Evolutionary conservation across 768 basidiomycete genomes (phyloP), one percentile per base, ranked within the genome.

Genomic region (Chalciporus sphaerocephalus): DNA sequence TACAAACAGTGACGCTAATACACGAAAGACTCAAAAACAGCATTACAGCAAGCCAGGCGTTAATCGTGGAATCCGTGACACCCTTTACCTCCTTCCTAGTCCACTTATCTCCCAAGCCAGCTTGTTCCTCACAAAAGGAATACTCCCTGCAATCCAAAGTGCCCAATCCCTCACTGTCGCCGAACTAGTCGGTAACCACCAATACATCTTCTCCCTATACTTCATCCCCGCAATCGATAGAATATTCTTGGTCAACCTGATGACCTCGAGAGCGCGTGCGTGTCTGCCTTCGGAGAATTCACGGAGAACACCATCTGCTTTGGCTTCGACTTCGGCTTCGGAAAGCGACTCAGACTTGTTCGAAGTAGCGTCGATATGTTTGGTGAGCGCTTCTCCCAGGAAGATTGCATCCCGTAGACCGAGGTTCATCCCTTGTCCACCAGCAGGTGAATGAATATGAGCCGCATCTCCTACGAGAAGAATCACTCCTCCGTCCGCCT

Each of bases 401-500:
- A 64, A 58, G 16, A 75, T 61, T 6, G 73, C 74, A 46, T 78
- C 78, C 16, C 76, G 69, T 15, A 79, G 61, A 15, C 76, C 75
- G 17, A 78, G 68, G 50, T 78, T 77, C 75, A 79, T 74, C 11
- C 76, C 78, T 47, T 78, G 76, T 1, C 76, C 78, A 3, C 76
- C 76, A 9, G 69, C 65, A 13, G 78, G 76, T 1, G 75, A 72
- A 45, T 77, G 77, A 40, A 76, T 70, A 16, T 73, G 66, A 30
- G 75, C 76, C 5, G 75, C 74, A 55, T 74, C 72, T 6, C 71
- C 72, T 7, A 69, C 33, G 37, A 74, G 48, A 30, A 55, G 18
- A 42, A 54, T 45, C 6, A 45, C 46, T 8, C 39, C 48, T 27
- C 52, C 53, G 10, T 30, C 23, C 28, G 10, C n/a, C n/a, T n/a